These are phyloP conservation scores for Cutaneotrichosporon mucoides DNA, from an alignment of 1,284 basidiomycete genomes.

Conservation along the genomic window DNA sequence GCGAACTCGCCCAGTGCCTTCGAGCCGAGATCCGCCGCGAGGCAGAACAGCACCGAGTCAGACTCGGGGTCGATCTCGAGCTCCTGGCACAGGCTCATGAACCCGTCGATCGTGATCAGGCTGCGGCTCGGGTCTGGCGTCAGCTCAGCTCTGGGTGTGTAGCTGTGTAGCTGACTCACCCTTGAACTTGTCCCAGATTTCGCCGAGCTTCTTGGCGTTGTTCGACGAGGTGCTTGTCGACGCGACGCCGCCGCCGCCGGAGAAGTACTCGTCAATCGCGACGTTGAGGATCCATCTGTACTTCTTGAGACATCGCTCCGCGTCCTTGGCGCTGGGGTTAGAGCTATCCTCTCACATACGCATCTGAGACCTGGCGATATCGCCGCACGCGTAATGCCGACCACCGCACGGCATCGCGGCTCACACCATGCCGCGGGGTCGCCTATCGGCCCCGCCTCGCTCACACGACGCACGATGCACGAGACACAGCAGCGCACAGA, in stretches of 20 bases:
- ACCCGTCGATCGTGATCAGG: conserved; percentile 49
- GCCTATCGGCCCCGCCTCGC: too few species aligned
- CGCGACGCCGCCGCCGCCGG: conserved; percentile 26
- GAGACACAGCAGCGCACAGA: conserved; percentile 2
- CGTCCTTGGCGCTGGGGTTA: conserved; percentile 32
- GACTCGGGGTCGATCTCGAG: conserved; percentile 46
- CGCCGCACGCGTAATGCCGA: background rate
- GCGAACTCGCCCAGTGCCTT: conserved; percentile 67
- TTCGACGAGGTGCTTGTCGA: background rate
- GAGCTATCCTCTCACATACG: background rate
- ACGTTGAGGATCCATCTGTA: conserved; percentile 35
- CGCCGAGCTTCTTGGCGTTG: conserved; percentile 45
- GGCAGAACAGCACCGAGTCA: conserved; percentile 49
- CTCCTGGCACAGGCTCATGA: conserved; percentile 44
- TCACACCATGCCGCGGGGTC: too few species aligned
- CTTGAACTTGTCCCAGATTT: conserved; percentile 49
- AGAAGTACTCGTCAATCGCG: conserved; percentile 45
- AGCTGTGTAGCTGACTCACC: conserved; percentile 31
- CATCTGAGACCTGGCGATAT: background rate
- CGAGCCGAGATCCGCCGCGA: conserved; percentile 47
- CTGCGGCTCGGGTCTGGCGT: conserved; percentile 29
- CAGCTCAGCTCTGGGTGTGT: background rate
- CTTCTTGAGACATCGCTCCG: conserved; percentile 43
- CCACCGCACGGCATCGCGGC: background rate
- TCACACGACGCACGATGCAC: too few species aligned